These are phyloP conservation scores for Nitzschia putrida DNA, from an alignment of 108 stramenopile genomes.

Conservation along the genomic window DNA sequence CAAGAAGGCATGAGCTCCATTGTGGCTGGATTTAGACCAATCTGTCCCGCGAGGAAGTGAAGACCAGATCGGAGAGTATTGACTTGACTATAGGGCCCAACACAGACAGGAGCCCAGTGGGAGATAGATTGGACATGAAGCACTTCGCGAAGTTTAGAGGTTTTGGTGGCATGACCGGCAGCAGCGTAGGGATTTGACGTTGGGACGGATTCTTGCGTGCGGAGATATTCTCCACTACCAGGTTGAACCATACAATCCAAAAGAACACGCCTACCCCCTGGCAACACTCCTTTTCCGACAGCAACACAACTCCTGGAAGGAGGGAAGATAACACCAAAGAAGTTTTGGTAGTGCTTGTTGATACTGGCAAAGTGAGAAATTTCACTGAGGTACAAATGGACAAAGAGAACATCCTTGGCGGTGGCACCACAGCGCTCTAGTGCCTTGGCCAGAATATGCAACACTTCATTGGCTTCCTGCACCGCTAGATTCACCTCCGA, in stretches of 20 bases:
- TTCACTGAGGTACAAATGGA: constrained; percentile 89
- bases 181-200: constrained; percentile 22
- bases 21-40: constrained; percentile 84
- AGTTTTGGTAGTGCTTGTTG: constrained; percentile 86
- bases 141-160: constrained; percentile 64
- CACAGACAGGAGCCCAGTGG: constrained; percentile 96
- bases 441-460: constrained; percentile 40
- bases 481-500: constrained; percentile 68
- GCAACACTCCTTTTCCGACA: constrained; percentile 60
- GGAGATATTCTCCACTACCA: constrained; percentile 74
- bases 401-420: constrained; percentile 83
- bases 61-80: constrained; percentile 81
- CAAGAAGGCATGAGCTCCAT: constrained; percentile 77
- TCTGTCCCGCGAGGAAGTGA: constrained; percentile 91
- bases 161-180: constrained; percentile 54
- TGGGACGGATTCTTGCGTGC: constrained; percentile 7
- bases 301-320: constrained; percentile 87
- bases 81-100: constrained; percentile 98
- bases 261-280: constrained; percentile 72
- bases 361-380: constrained; percentile 89
- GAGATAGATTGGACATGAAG: constrained; percentile 95
- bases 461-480: constrained; percentile 53
- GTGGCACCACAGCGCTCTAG: constrained; percentile 45
- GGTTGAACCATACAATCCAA: constrained; percentile 79
- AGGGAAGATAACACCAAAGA: constrained; percentile 73